phyloP scores from a whole-genome alignment of 306 rosid species.

The Acacia melanoxylon region DNA sequence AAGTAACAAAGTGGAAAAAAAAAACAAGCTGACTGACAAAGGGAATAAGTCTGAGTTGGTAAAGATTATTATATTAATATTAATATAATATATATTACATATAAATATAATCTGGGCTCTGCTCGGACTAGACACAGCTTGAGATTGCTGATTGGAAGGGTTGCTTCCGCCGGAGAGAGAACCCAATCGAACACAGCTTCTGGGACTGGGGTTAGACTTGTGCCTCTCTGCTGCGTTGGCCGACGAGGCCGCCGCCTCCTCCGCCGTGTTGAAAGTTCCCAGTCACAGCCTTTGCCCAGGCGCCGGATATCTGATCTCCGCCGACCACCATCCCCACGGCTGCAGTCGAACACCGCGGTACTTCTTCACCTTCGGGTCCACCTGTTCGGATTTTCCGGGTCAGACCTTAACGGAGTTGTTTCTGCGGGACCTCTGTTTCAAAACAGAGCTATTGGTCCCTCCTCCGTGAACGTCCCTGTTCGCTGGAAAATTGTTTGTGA shows the following conservation, averaged over 20 bases:
- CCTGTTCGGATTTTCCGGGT: not conserved
- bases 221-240: slow-evolving; percentile 51
- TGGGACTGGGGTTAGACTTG: slow-evolving; percentile 62
- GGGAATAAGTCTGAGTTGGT: no score
- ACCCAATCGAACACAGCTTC: slow-evolving; percentile 64
- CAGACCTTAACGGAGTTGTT: not conserved
- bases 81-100: no score
- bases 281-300: slow-evolving; percentile 50
- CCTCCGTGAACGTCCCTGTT: not conserved
- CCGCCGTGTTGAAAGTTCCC: slow-evolving; percentile 58
- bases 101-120: slow-evolving; percentile 27
- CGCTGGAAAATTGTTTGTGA: slow-evolving; percentile 27
- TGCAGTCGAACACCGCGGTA: slow-evolving; percentile 56
- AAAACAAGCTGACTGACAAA: no score
- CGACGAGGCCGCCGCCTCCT: slow-evolving; percentile 57
- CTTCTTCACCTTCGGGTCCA: not conserved
- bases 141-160: slow-evolving; percentile 53
- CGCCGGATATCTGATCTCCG: slow-evolving; percentile 62
- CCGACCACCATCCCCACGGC: slow-evolving; percentile 64
- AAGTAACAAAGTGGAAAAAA: no score
- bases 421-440: not conserved
- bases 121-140: slow-evolving; percentile 39
- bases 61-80: no score
- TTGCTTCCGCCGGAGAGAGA: slow-evolving; percentile 75
- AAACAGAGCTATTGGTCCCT: not conserved